Evolutionary conservation across 2,329 filamentous ascomycete species (phyloP).

Genomic region (Amauroascus niger): DNA sequence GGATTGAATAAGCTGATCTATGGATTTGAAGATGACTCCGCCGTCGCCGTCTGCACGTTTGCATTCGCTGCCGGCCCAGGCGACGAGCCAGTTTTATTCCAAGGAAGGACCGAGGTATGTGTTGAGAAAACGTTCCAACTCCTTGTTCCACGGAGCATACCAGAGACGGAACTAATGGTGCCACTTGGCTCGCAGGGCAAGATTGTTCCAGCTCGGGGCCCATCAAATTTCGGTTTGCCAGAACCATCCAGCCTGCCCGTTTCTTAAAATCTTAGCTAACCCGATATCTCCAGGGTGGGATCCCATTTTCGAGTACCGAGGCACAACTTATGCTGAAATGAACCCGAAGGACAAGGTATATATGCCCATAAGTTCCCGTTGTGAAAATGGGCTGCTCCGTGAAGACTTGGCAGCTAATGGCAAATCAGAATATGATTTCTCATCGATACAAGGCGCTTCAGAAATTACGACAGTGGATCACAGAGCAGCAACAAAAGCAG

Average conservation of each 20-base stretch:
- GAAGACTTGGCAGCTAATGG: background rate
- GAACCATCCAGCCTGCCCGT: background rate
- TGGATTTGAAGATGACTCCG: slow-evolving; percentile 81
- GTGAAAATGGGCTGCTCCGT: slow-evolving; percentile 2
- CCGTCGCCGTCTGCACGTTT: slow-evolving; percentile 92
- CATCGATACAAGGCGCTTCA: slow-evolving; percentile 80
- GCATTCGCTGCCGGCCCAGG: slow-evolving; percentile 81
- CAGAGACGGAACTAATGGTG: background rate
- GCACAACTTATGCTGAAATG: slow-evolving; percentile 94
- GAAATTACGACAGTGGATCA: slow-evolving; percentile 76
- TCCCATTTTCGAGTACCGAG: slow-evolving; percentile 87
- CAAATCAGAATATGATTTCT: slow-evolving; percentile 68
- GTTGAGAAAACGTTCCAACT: slow-evolving; percentile 4
- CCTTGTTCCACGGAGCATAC: background rate
- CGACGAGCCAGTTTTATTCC: slow-evolving; percentile 75
- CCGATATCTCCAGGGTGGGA: slow-evolving; percentile 66
- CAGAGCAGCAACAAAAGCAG: slow-evolving; percentile 31
- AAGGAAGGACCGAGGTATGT: slow-evolving; percentile 69
- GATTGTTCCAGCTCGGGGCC: slow-evolving; percentile 76
- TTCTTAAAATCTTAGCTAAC: slow-evolving; percentile 3
- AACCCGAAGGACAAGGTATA: slow-evolving; percentile 78
- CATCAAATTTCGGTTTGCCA: slow-evolving; percentile 66
- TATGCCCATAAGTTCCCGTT: slow-evolving; percentile 17
- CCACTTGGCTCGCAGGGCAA: slow-evolving; percentile 47
- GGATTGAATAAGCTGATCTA: slow-evolving; percentile 84